Evolutionary conservation across 208 protist species (phyloP), one percentile per base, ranked within the genome.

Genomic region (Vickermania ingenoplastis): DNA sequence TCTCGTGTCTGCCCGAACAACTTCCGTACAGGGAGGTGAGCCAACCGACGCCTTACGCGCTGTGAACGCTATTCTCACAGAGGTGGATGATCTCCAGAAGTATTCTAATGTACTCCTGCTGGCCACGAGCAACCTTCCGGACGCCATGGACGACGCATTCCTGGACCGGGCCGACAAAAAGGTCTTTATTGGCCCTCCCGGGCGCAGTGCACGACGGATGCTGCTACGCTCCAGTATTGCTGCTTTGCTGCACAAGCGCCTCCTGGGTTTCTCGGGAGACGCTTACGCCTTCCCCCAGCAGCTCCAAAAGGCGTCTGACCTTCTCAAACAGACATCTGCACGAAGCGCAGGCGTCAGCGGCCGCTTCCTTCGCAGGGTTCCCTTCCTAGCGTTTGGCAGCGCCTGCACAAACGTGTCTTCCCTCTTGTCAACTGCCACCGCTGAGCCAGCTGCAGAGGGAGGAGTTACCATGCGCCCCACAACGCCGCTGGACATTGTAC

Each of bases 21-120:
- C 91, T 1, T 83, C 91, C 1, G 79, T 96, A 70, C 79, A 71
- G 26, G 92, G 93, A 53, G 86, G 81, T 36, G 97, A 98, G 62
- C 97, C 96, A 4, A 96, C 92, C 0, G 96, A 98, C 60, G 79
- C 96, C 0, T 96, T 98, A 50, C 71, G 97, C 24, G 94, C 97
- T 1, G 90, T 96, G 22, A 96, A 99, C 65, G 96, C 97, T 17
- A 65, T 99, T 24, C 79, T 99, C 0, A 99, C 97, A 3, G 97
- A 99, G 67, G 61, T 99, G 11, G 97, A 99, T 73, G 66, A 65
- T 14, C 67, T 99, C 1, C 86, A 96, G 69, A 31, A 61, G 1
- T 69, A 71, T 31, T 57, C 31, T 1, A 99, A 99, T 62, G 81
- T 98, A 2, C 41, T 99, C 0, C 75, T 99, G 0, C 67, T 99